Conservation (phyloP, 2,329 filamentous ascomycete genomes). For the Cercospora zeina region DNA sequence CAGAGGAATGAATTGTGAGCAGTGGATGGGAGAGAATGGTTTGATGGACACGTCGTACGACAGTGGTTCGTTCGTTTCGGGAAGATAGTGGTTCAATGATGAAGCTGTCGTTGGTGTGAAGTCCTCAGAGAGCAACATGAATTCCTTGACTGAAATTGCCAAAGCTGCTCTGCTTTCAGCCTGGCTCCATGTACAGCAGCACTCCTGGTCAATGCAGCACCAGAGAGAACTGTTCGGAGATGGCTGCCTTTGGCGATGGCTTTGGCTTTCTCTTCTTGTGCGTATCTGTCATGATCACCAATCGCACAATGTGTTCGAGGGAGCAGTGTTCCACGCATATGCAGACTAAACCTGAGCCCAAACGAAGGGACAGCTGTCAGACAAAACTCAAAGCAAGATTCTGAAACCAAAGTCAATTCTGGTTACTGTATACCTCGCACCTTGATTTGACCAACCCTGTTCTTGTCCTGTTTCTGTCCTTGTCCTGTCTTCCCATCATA, state of each 20-base stretch:
- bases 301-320: background rate
- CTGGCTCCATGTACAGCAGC: background rate
- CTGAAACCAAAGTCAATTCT: slow-evolving; percentile 9
- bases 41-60: background rate
- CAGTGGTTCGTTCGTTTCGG: background rate
- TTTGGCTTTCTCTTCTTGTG: background rate
- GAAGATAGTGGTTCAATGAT: background rate
- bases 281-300: background rate
- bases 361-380: background rate
- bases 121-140: background rate
- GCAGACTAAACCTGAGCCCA: background rate
- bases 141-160: background rate
- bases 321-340: background rate
- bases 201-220: too few species aligned
- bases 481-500: slow-evolving; percentile 5
- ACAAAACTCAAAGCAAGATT: slow-evolving; percentile 4
- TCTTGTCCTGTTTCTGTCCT: background rate
- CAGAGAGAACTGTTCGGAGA: background rate
- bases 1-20: background rate
- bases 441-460: too few species aligned
- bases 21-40: background rate
- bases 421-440: background rate
- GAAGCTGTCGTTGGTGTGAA: background rate
- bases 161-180: background rate
- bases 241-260: too few species aligned